These are phyloP conservation scores for Diplodia corticola DNA, from an alignment of 2,329 filamentous ascomycete species.

Conservation along the genomic window DNA sequence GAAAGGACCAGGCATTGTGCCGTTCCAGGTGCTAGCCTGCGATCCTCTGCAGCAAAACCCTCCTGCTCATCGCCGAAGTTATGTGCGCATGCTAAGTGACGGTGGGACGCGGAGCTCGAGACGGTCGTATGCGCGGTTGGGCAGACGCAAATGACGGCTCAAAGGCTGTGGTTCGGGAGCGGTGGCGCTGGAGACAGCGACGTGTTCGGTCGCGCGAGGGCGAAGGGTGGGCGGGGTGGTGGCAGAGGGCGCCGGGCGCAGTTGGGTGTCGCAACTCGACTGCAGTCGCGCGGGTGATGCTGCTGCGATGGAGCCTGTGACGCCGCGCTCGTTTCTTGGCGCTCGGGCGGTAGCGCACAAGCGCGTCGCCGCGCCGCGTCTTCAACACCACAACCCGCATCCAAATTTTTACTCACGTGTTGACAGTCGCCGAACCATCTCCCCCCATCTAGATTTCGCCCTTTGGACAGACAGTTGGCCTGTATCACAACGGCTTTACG, in stretches of 20 bases:
- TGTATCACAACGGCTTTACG: neutral
- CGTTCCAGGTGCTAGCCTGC: conserved; percentile 22
- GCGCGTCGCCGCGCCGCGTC: neutral
- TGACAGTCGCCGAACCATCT: neutral
- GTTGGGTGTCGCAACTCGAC: conserved; percentile 9
- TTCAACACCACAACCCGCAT: conserved; percentile 7
- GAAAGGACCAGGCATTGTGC: conserved; percentile 28
- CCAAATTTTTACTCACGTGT: neutral
- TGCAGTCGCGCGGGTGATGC: conserved; percentile 14
- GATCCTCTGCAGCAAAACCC: conserved; percentile 13
- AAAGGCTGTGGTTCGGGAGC: neutral
- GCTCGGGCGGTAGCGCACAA: neutral
- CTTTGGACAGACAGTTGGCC: neutral
- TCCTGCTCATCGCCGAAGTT: conserved; percentile 23
- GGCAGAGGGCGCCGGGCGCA: neutral
- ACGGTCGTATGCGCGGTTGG: conserved; percentile 19
- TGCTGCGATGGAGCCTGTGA: conserved; percentile 20
- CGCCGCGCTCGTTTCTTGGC: conserved; percentile 12
- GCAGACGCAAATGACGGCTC: neutral
- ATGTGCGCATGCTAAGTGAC: conserved; percentile 20
- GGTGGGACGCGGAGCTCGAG: conserved; percentile 15
- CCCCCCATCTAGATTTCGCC: neutral
- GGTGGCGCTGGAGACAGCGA: neutral
- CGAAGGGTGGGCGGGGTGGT: neutral
- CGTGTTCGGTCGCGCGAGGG: neutral